Evolutionary conservation across 1,284 basidiomycete species (phyloP).

Genomic region (Malassezia dermatis): DNA sequence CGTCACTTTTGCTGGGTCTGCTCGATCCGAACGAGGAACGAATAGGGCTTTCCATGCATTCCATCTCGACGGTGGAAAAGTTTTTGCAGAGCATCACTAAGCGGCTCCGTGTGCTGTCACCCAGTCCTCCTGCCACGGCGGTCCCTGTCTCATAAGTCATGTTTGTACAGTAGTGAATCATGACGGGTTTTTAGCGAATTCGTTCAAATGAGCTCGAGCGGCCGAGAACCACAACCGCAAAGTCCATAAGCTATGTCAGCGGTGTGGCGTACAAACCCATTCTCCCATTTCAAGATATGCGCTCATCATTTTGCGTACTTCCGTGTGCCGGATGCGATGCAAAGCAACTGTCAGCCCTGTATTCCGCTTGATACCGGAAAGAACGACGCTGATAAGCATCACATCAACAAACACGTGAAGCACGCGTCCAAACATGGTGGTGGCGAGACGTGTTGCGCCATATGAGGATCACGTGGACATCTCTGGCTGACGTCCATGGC

Average conservation of each 20-base stretch:
- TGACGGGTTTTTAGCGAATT: slow-evolving; percentile 23
- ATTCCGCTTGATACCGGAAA: slow-evolving; percentile 43
- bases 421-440: slow-evolving; percentile 40
- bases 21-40: slow-evolving; percentile 79
- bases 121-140: background rate
- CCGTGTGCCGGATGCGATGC: slow-evolving; percentile 33
- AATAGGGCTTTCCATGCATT: slow-evolving; percentile 29
- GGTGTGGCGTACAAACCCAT: slow-evolving; percentile 31
- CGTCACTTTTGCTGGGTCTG: slow-evolving; percentile 81
- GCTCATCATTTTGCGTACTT: slow-evolving; percentile 37
- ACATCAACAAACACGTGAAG: slow-evolving; percentile 42
- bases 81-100: slow-evolving; percentile 41
- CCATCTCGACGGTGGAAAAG: slow-evolving; percentile 37
- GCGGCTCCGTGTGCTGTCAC: slow-evolving; percentile 27
- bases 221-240: slow-evolving; percentile 40
- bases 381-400: slow-evolving; percentile 38
- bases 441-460: background rate
- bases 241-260: slow-evolving; percentile 33
- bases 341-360: slow-evolving; percentile 40
- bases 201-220: slow-evolving; percentile 43
- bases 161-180: background rate
- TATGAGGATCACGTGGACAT: background rate
- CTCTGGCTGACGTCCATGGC: background rate
- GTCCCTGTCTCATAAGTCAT: background rate
- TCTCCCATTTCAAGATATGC: slow-evolving; percentile 45